Base-by-base conservation (phyloP, 441 rosid genomes). In the Lepidium campestre region DNA sequence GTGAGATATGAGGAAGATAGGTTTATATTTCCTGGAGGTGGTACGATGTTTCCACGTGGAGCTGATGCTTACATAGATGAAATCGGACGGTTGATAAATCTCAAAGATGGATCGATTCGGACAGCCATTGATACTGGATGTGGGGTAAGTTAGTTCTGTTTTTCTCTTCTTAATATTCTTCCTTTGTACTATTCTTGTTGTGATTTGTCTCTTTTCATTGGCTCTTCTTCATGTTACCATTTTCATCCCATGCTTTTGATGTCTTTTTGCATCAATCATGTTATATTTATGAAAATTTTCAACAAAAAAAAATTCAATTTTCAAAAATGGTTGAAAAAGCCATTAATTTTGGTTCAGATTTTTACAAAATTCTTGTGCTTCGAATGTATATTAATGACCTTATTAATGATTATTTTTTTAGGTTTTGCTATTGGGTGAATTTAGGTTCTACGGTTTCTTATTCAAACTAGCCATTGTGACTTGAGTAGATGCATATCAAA, bases 111-210 rank as follows among this genome's bases (percentile, higher is more conserved):
- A 3, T 82, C 82, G 0, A 77, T 86, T 54, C 71, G 89, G 54
- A 86, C 92, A 53, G 92, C 89, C 81, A 80, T 84, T 44, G 92
- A 86, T 54, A 86, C 92, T 12, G 92, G 92, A 9, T 86, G 92
- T 65, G 92, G 92, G 85, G 91, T 86, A 81, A 70, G 80, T 76
- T 70, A 5, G 9, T 37, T 63, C 53, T 71, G 52, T 46, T 31
- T 63, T 47, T 20, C 50, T 34, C 18, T 57, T 22, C 36, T 57
- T 50, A 2, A 2, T 39, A 18, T 50, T 52, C 2, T 57, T 50
- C 52, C 29, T 54, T 44, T 53, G 48, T 54, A 27, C 36, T 46
- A 5, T 63, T 29, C 45, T 19, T 71, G 62, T 62, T 47, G 34
- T 29, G 10, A 7, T 7, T 27, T 46, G 62, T 62, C 56, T 62